These are phyloP conservation scores for Dioszegia hungarica DNA, from an alignment of 768 basidiomycete species.

Conservation along the genomic window DNA sequence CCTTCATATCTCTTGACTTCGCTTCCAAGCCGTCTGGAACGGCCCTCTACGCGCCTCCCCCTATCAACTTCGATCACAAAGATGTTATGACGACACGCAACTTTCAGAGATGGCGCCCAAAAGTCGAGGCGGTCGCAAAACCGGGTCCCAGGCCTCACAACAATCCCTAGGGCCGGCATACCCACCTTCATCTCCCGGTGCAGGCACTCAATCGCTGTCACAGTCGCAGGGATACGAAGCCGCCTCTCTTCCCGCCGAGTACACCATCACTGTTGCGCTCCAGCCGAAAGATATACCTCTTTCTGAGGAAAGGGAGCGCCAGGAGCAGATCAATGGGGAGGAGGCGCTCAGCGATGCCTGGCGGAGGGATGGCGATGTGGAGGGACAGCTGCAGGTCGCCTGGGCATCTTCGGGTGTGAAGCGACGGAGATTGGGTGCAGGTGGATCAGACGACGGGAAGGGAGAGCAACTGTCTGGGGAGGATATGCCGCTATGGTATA, in stretches of 20 bases:
- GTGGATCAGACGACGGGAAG: not conserved
- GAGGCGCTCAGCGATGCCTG: conserved; percentile 17
- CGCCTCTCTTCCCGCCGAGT: too few species aligned
- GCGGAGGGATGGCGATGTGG: not conserved
- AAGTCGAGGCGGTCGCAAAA: not conserved
- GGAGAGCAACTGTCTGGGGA: not conserved
- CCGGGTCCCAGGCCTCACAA: not conserved
- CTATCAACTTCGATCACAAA: not conserved
- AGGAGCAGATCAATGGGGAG: conserved; percentile 3
- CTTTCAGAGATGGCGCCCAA: not conserved
- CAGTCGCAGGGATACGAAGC: not conserved
- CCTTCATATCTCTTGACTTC: too few species aligned
- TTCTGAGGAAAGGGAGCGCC: not conserved
- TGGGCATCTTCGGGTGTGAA: not conserved
- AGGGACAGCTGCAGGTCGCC: not conserved
- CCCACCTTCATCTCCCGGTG: not conserved
- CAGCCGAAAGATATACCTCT: conserved; percentile 1
- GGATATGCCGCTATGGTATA: conserved; percentile 21
- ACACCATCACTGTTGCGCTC: conserved; percentile 9
- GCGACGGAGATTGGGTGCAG: not conserved
- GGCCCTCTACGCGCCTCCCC: too few species aligned
- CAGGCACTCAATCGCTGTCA: not conserved
- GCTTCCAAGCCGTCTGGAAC: too few species aligned
- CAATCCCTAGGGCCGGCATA: not conserved
- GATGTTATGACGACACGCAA: not conserved